phyloP scores from a whole-genome alignment of 306 rosid genomes.

The Luffa aegyptiaca region DNA sequence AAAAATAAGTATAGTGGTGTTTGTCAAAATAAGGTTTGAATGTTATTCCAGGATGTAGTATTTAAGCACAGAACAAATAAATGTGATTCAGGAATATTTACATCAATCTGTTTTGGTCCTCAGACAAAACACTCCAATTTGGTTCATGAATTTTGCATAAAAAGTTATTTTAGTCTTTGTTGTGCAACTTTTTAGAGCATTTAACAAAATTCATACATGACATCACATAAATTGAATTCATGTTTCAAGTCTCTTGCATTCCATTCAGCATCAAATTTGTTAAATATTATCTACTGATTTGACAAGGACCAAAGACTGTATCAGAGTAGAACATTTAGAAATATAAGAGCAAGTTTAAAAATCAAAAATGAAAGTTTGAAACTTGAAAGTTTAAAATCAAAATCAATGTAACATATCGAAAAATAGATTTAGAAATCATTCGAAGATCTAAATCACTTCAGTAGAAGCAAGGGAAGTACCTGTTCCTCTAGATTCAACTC shows the following conservation, averaged over 20 bases:
- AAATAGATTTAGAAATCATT: not conserved
- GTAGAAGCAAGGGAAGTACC: constrained; percentile 26
- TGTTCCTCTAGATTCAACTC: constrained; percentile 86
- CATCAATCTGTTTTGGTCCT: too few relatives aligned
- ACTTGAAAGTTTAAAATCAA: not conserved
- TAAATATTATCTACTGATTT: not conserved
- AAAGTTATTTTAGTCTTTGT: not conserved
- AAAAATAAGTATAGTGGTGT: not conserved
- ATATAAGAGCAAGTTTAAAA: not conserved
- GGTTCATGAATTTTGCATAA: not conserved
- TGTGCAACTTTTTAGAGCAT: not conserved
- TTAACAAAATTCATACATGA: not conserved
- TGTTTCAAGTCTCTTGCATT: not conserved
- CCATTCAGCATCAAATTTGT: not conserved
- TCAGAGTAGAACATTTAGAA: not conserved
- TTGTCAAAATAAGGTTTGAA: not conserved
- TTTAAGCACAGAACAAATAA: not conserved
- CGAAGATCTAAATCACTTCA: not conserved
- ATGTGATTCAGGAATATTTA: too few relatives aligned
- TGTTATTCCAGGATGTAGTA: not conserved
- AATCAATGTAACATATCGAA: not conserved
- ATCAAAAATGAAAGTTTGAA: not conserved
- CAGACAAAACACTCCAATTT: too few relatives aligned
- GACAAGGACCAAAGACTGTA: not conserved
- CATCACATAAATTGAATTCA: not conserved